phyloP scores from a whole-genome alignment of 2,329 filamentous ascomycete species.

The Passalora sequoiae region DNA sequence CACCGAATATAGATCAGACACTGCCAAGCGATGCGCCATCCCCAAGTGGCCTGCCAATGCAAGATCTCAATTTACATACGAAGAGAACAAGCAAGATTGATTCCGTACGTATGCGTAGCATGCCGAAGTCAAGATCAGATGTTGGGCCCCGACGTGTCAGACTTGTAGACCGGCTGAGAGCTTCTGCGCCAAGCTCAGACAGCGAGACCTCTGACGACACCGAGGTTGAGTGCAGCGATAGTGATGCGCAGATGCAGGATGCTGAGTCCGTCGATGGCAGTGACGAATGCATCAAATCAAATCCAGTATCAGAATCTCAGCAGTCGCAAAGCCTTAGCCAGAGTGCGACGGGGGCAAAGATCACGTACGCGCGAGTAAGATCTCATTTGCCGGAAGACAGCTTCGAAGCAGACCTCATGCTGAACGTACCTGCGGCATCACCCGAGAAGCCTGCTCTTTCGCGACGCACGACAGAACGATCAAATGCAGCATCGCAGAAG shows the following conservation, averaged over 20 bases:
- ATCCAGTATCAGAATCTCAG: constrained; percentile 11
- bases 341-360: constrained; percentile 36
- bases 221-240: constrained; percentile 11
- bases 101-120: not conserved
- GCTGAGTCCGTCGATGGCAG: constrained; percentile 1
- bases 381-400: constrained; percentile 55
- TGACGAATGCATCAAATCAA: too few species aligned
- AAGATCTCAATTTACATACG: constrained; percentile 21
- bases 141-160: constrained; percentile 21
- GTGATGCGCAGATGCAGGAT: constrained; percentile 20
- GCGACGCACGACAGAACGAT: constrained; percentile 11
- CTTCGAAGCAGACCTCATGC: constrained; percentile 35
- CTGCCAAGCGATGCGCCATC: constrained; percentile 24
- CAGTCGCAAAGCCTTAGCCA: constrained; percentile 14
- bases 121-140: constrained; percentile 25
- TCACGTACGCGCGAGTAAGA: constrained; percentile 54
- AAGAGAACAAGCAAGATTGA: constrained; percentile 5
- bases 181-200: constrained; percentile 24
- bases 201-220: constrained; percentile 18
- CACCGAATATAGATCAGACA: constrained; percentile 29
- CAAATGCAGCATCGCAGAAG: constrained; percentile 22
- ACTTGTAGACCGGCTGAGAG: constrained; percentile 33
- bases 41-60: constrained; percentile 24
- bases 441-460: constrained; percentile 16
- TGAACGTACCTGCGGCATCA: constrained; percentile 29